phyloP scores from a whole-genome alignment of 2,329 filamentous ascomycete species.

The Aspergillus niger region DNA sequence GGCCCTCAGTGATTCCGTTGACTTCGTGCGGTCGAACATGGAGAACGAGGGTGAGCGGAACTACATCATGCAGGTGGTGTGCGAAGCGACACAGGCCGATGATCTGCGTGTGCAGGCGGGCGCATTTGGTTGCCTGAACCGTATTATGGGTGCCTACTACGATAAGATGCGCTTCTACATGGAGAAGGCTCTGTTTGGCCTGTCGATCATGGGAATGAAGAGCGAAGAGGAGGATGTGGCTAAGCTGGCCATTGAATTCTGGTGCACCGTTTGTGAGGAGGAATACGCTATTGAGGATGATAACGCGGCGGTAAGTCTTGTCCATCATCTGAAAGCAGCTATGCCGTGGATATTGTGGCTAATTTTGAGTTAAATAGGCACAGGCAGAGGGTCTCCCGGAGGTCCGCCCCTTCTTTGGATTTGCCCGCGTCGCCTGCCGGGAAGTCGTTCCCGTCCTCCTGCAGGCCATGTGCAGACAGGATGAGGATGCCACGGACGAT shows the following conservation, averaged over 20 bases:
- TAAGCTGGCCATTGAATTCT: constrained; percentile 98
- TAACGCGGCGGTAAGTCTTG: constrained; percentile 69
- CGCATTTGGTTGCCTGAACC: constrained; percentile 94
- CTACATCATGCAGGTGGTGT: constrained; percentile 99
- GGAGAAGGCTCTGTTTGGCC: constrained; percentile 97
- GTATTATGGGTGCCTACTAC: constrained; percentile 98
- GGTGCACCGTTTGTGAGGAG: constrained; percentile 99
- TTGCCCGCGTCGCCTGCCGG: constrained; percentile 85
- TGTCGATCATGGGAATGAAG: constrained; percentile 99
- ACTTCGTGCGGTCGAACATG: constrained; percentile 98
- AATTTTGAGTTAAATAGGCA: constrained; percentile 45
- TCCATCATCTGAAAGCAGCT: constrained; percentile 1
- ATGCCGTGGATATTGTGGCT: constrained; percentile 5
- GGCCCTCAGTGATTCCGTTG: constrained; percentile 91
- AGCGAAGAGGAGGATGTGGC: constrained; percentile 95
- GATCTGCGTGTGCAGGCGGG: constrained; percentile 92
- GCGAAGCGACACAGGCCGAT: constrained; percentile 93
- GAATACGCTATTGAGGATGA: constrained; percentile 98
- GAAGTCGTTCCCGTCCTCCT: constrained; percentile 94
- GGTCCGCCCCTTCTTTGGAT: constrained; percentile 92
- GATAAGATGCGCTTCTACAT: constrained; percentile 99
- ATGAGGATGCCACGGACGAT: constrained; percentile 93
- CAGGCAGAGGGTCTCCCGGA: constrained; percentile 75
- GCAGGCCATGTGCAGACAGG: constrained; percentile 88
- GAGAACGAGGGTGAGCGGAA: constrained; percentile 99